phyloP scores from a whole-genome alignment of 495 filamentous ascomycete species.

The Xylaria scruposa region DNA sequence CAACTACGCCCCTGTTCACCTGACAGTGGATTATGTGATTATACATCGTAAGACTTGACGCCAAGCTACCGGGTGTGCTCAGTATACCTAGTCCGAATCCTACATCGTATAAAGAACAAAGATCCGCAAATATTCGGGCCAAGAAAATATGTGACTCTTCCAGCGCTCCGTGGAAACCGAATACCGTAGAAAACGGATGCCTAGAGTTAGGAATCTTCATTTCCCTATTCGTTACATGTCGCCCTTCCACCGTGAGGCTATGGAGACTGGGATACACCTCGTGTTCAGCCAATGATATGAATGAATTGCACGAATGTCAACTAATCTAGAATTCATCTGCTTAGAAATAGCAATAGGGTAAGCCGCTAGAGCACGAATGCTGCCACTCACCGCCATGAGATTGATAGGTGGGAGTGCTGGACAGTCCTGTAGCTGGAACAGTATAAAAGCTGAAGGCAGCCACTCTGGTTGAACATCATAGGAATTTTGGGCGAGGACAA shows the following conservation, averaged over 20 bases:
- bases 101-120: neutral
- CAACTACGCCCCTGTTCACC: neutral
- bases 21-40: neutral
- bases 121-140: neutral
- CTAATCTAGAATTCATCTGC: neutral
- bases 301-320: neutral
- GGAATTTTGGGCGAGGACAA: neutral
- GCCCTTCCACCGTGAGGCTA: neutral
- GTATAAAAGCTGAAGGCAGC: neutral
- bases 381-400: neutral
- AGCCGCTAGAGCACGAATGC: neutral
- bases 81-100: neutral
- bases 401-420: neutral
- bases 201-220: neutral
- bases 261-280: neutral
- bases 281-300: neutral
- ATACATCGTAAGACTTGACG: neutral
- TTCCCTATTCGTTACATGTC: neutral
- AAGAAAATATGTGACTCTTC: neutral
- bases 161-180: neutral
- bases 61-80: neutral
- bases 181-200: neutral
- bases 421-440: too few relatives aligned
- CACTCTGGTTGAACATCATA: too few relatives aligned
- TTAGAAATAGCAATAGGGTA: neutral